A percentile compares a stretch with the other conserved stretches of the same genome.
Evolutionary conservation across 192 early-diverging fungal species (phyloP).

Genomic region (Funneliformis mosseae): DNA sequence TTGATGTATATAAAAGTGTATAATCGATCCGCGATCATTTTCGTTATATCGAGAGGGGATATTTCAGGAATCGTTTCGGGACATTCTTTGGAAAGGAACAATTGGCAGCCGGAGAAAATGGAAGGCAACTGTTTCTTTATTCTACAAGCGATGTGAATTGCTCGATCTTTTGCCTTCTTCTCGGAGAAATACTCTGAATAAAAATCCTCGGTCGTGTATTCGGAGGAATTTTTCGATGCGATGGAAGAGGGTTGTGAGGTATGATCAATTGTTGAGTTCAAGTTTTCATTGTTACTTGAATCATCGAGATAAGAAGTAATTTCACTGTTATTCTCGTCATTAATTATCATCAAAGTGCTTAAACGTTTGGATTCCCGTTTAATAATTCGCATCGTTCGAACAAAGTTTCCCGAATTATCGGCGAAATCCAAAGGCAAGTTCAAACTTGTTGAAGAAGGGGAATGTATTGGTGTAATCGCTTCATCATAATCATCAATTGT

Average conservation of each 20-base stretch:
- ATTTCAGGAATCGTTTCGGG: slow-evolving; percentile 1
- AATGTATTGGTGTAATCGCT: not conserved
- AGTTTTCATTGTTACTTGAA: not conserved
- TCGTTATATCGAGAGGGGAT: not conserved
- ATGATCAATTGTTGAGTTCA: not conserved
- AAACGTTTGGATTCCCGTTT: not conserved
- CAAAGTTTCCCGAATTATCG: slow-evolving; percentile 5
- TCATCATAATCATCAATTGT: slow-evolving; percentile 10
- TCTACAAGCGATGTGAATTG: slow-evolving; percentile 9
- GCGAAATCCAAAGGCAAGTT: not conserved
- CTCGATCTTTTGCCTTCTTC: not conserved
- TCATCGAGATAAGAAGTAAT: not conserved
- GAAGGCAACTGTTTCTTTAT: slow-evolving; percentile 10
- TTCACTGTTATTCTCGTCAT: not conserved
- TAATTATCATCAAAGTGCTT: not conserved
- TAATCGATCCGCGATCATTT: slow-evolving; percentile 5
- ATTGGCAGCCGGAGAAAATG: not conserved
- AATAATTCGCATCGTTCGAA: slow-evolving; percentile 1
- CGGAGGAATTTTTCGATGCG: not conserved
- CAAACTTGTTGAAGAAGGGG: not conserved
- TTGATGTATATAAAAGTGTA: not conserved
- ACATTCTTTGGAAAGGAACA: not conserved
- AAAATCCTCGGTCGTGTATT: not conserved
- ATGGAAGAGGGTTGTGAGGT: not conserved
- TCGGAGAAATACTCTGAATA: not conserved